Evolutionary conservation across 345 rosid species (phyloP).

Genomic region (Eucalyptus dawsonii): DNA sequence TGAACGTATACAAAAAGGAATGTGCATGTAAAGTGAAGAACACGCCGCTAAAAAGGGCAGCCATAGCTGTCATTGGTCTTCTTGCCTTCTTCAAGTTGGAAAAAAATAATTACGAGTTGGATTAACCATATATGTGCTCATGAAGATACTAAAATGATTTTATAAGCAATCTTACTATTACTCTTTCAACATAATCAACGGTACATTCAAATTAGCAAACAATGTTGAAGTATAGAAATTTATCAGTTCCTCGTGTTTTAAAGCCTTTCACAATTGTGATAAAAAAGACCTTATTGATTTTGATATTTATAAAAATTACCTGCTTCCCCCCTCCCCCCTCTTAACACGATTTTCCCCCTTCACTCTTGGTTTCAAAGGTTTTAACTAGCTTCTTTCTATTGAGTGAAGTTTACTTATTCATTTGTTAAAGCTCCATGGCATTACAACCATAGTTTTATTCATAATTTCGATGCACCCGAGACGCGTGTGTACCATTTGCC

Average conservation of each 20-base stretch:
- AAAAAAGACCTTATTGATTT: neutral
- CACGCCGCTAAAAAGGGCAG: neutral
- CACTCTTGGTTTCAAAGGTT: neutral
- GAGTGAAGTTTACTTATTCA: neutral
- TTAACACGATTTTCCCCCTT: neutral
- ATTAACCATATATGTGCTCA: neutral
- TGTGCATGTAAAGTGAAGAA: neutral
- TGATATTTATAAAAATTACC: neutral
- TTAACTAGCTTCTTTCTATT: neutral
- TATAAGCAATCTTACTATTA: neutral
- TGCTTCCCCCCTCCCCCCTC: neutral
- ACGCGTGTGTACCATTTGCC: neutral
- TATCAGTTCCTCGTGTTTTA: neutral
- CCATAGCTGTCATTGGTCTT: neutral
- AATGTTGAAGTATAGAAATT: neutral
- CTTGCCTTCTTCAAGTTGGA: neutral
- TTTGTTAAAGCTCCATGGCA: neutral
- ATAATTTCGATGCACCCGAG: neutral
- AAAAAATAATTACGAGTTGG: neutral
- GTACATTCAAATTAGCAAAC: neutral
- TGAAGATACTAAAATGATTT: neutral
- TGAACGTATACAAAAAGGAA: neutral
- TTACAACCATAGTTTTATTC: neutral
- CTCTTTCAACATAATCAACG: neutral
- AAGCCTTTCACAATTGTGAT: neutral